A percentile compares a stretch with the other conserved stretches of the same genome.
phyloP scores from a whole-genome alignment of 2,329 filamentous ascomycete genomes.

The Pseudogymnoascus sp. region DNA sequence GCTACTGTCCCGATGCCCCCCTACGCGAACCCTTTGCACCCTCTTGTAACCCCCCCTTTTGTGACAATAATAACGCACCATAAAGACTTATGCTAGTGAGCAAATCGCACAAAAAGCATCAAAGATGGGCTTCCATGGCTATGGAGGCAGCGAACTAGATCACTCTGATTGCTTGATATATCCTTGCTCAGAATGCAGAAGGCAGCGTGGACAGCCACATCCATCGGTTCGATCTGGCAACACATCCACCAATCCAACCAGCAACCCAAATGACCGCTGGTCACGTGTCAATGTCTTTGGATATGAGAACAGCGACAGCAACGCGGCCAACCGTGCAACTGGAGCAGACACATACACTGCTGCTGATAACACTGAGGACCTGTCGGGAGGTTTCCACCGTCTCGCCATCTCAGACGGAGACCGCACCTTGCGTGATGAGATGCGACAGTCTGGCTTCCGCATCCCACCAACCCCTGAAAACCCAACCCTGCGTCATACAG shows the following conservation, averaged over 20 bases:
- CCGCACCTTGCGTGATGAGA: background rate
- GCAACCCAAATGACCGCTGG: background rate
- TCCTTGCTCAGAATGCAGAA: background rate
- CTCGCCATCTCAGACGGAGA: background rate
- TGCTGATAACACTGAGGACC: background rate
- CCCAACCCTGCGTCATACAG: background rate
- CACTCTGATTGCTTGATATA: background rate
- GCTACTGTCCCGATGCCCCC: background rate
- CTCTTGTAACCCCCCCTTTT: background rate
- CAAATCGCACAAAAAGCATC: background rate
- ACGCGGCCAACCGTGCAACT: background rate
- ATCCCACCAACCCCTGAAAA: background rate
- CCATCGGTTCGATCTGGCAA: slow-evolving; percentile 2
- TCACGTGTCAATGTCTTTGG: background rate
- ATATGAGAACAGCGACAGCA: background rate
- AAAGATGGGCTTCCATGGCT: slow-evolving; percentile 2
- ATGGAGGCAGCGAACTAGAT: slow-evolving; percentile 1
- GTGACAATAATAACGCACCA: background rate
- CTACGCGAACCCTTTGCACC: background rate
- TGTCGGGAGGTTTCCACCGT: background rate
- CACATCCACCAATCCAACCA: background rate
- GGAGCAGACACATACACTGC: background rate
- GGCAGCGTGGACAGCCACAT: background rate
- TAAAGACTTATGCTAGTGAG: background rate
- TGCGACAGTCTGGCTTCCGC: background rate